Conservation (phyloP, 768 basidiomycete species). For the Mycena rosella region DNA sequence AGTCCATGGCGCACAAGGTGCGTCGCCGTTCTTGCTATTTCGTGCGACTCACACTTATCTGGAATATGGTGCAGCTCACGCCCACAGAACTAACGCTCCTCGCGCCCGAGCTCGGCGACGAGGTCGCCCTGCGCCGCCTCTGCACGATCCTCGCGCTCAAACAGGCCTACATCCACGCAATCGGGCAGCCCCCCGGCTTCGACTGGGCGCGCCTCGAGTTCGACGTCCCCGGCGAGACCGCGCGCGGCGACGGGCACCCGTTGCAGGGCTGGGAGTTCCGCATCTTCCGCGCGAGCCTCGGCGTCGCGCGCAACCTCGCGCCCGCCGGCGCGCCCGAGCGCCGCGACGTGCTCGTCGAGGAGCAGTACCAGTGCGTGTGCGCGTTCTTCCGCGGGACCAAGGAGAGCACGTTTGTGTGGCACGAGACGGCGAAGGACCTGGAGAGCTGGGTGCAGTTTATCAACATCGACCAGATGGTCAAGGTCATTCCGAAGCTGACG, state of each 20-base stretch:
- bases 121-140: constrained; percentile 77
- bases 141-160: constrained; percentile 86
- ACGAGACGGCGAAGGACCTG: constrained; percentile 73
- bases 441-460: constrained; percentile 90
- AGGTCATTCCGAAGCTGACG: constrained; percentile 77
- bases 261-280: constrained; percentile 92
- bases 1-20: constrained; percentile 84
- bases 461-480: constrained; percentile 84
- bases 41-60: no score
- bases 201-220: constrained; percentile 88
- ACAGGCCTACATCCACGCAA: constrained; percentile 84
- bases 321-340: no score
- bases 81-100: constrained; percentile 66
- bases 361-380: constrained; percentile 81
- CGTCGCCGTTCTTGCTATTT: no score
- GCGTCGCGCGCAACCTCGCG: no score
- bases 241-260: constrained; percentile 75
- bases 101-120: constrained; percentile 65
- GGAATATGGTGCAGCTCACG: no score
- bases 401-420: constrained; percentile 79
- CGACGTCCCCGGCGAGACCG: constrained; percentile 72
- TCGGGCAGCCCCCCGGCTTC: constrained; percentile 85
- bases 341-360: constrained; percentile 67
- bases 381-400: constrained; percentile 81
- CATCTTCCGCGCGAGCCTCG: constrained; percentile 79